Conservation (phyloP, 345 rosid species). For the Ceriops zippeliana region DNA sequence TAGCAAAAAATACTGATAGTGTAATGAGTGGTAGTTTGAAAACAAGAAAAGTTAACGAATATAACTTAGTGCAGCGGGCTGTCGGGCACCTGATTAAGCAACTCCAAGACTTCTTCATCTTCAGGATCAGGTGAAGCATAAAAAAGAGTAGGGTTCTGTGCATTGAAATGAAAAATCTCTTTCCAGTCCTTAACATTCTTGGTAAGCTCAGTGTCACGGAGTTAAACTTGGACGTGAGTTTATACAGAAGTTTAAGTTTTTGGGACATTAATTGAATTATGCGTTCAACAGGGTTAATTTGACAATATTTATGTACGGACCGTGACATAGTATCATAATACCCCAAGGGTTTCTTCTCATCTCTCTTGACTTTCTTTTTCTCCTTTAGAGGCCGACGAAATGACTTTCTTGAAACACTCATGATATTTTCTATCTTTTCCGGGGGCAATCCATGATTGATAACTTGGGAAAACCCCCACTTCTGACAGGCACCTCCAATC, state of each 20-base stretch:
- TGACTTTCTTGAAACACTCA: slow-evolving; percentile 22
- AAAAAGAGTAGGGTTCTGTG: not conserved
- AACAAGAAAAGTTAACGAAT: not conserved
- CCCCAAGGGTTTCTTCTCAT: slow-evolving; percentile 25
- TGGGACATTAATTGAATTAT: too few species aligned
- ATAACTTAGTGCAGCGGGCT: not conserved
- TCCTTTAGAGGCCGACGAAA: slow-evolving; percentile 34
- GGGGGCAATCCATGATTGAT: slow-evolving; percentile 41
- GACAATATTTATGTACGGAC: too few species aligned
- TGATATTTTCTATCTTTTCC: slow-evolving; percentile 13
- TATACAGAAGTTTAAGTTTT: too few species aligned
- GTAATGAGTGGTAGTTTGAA: not conserved
- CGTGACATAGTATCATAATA: slow-evolving; percentile 25
- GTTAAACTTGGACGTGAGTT: too few species aligned
- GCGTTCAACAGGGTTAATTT: too few species aligned
- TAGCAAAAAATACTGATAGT: too few species aligned
- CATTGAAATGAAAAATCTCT: not conserved
- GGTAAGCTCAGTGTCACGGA: not conserved
- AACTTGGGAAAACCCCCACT: slow-evolving; percentile 42
- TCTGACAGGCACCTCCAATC: slow-evolving; percentile 34
- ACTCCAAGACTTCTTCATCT: not conserved
- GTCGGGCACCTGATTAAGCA: not conserved
- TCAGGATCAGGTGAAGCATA: not conserved
- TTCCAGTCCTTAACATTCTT: slow-evolving; percentile 3
- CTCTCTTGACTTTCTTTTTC: slow-evolving; percentile 34